Conservation (phyloP, 23 red algal species). For the Chondrus crispus region DNA sequence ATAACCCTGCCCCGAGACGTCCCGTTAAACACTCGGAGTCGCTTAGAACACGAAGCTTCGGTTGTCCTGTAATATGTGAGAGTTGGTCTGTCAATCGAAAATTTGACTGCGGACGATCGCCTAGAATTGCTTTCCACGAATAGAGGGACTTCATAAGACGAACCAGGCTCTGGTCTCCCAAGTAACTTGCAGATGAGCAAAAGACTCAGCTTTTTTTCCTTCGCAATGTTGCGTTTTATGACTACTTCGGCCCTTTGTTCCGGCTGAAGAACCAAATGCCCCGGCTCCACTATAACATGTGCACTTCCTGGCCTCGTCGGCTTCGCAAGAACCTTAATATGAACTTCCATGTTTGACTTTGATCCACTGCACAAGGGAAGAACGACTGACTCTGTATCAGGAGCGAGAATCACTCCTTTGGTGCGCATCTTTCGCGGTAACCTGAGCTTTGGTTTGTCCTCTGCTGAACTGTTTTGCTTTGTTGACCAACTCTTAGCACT, state of each 20-base stretch:
- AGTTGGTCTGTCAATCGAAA: slow-evolving; percentile 36
- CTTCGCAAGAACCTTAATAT: not conserved
- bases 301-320: too few species aligned
- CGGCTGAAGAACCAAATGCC: slow-evolving; percentile 11
- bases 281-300: not conserved
- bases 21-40: too few species aligned
- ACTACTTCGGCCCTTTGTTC: slow-evolving; percentile 24
- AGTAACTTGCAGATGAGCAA: slow-evolving; percentile 8
- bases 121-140: not conserved
- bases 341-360: slow-evolving; percentile 1
- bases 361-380: slow-evolving; percentile 38
- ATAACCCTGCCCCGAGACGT: too few species aligned
- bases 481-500: too few species aligned
- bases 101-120: not conserved
- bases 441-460: slow-evolving; percentile 27
- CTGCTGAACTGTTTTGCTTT: too few species aligned
- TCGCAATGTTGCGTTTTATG: not conserved
- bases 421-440: slow-evolving; percentile 31
- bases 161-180: not conserved
- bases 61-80: slow-evolving; percentile 35
- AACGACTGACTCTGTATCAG: slow-evolving; percentile 20
- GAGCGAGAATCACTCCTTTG: slow-evolving; percentile 13
- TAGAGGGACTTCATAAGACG: slow-evolving; percentile 45
- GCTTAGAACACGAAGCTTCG: too few species aligned
- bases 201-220: slow-evolving; percentile 3